These are phyloP conservation scores for Colletotrichum truncatum DNA, from an alignment of 2,329 filamentous ascomycete genomes.

Conservation along the genomic window DNA sequence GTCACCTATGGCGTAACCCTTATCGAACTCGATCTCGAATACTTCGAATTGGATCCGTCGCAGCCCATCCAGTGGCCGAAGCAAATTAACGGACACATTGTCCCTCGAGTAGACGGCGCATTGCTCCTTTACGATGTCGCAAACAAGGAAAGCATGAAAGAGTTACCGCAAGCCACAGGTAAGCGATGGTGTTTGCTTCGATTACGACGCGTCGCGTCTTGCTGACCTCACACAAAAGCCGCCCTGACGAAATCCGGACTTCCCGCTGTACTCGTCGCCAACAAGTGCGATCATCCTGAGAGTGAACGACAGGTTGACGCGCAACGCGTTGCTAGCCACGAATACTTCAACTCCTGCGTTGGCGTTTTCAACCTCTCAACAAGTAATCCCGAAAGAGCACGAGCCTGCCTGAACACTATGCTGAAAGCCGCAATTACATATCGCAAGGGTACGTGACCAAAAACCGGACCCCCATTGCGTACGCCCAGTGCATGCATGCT, in stretches of 20 bases:
- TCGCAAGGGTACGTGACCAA: constrained; percentile 70
- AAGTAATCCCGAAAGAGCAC: constrained; percentile 75
- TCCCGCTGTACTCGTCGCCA: constrained; percentile 84
- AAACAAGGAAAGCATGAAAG: constrained; percentile 77
- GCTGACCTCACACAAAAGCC: constrained; percentile 60
- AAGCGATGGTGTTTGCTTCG: constrained; percentile 50
- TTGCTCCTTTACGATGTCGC: constrained; percentile 90
- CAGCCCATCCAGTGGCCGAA: constrained; percentile 73
- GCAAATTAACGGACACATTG: constrained; percentile 73
- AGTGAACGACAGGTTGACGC: constrained; percentile 77
- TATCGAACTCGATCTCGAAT: constrained; percentile 73
- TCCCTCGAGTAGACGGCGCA: constrained; percentile 83
- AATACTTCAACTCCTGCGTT: constrained; percentile 74
- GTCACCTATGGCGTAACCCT: constrained; percentile 67
- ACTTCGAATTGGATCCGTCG: constrained; percentile 67
- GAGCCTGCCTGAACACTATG: constrained; percentile 79
- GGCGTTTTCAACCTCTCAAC: constrained; percentile 79
- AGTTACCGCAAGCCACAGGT: constrained; percentile 82
- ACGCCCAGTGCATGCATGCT: constrained; percentile 17
- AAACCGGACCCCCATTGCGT: constrained; percentile 1
- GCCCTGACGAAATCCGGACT: constrained; percentile 77
- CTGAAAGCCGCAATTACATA: constrained; percentile 75
- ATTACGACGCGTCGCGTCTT: constrained; percentile 8
- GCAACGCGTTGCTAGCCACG: constrained; percentile 67
- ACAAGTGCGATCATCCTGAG: constrained; percentile 86